Evolutionary conservation across 176 grass and related monocot species (phyloP).

Genomic region (Phragmites australis): DNA sequence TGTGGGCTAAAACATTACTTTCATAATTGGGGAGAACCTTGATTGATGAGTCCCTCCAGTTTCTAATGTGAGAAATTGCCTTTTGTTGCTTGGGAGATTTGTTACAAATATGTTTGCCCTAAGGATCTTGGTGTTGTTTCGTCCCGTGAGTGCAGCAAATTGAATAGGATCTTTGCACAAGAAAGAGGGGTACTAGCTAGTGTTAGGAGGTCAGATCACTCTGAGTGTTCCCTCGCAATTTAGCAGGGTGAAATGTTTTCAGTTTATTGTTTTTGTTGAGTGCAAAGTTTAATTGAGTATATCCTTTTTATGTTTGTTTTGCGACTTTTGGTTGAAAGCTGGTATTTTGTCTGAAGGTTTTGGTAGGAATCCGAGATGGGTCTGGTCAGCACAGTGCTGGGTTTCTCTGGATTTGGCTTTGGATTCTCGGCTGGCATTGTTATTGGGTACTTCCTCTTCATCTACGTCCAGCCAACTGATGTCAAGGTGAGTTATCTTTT

Average conservation of each 20-base stretch:
- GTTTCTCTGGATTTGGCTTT: constrained; percentile 83
- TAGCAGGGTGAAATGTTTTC: neutral
- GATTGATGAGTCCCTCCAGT: constrained; percentile 4
- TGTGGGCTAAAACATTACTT: constrained; percentile 14
- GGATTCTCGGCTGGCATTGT: constrained; percentile 73
- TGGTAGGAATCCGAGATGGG: constrained; percentile 55
- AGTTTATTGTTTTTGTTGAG: neutral
- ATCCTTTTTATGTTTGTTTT: constrained; percentile 22
- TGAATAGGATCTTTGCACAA: constrained; percentile 9
- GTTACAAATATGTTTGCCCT: neutral
- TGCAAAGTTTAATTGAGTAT: neutral
- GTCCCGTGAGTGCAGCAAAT: neutral
- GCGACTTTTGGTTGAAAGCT: constrained; percentile 13
- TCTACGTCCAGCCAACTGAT: constrained; percentile 76
- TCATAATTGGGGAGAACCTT: neutral
- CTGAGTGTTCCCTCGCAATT: constrained; percentile 26
- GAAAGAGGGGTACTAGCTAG: neutral
- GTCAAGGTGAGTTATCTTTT: constrained; percentile 60
- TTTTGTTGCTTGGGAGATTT: constrained; percentile 6
- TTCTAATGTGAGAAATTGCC: constrained; percentile 30
- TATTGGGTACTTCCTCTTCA: constrained; percentile 81
- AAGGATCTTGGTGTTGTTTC: neutral
- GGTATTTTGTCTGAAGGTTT: constrained; percentile 34
- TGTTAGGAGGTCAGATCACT: constrained; percentile 1
- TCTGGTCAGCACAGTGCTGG: constrained; percentile 70